Base-by-base conservation (phyloP, 768 basidiomycete species). In the Podaxis pistillaris region DNA sequence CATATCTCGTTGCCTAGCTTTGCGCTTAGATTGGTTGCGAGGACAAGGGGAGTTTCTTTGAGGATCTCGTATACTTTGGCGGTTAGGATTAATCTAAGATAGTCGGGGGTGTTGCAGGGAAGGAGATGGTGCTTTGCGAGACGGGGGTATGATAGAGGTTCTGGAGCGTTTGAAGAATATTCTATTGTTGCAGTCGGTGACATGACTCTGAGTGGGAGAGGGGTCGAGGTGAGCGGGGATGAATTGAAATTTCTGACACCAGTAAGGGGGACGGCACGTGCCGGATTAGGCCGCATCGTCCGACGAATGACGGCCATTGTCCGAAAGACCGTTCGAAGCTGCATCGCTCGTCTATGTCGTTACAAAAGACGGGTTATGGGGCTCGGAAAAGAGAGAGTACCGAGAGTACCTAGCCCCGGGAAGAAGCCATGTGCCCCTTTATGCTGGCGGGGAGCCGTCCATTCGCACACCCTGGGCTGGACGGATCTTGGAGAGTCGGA, bases 1-100 rank as follows among this genome's bases (percentile, higher is more conserved):
- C 90, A 96, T 75, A 99, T 90, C 67, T 96, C 86, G 72, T 94
- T 94, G 1, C 97, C 97, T 1, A 98, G 81, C 64, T 90, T 87
- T 64, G 89, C 76, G 68, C 93, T 96, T 22, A 99, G 85, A 70
- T 92, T 93, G 17, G 87, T 85, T 30, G 96, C 96, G 56, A 83
- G 83, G 19, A 95, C 90, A 44, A 98, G 84, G 1, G 96, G 96
- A 0, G 96, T 97, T 74, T 94, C 91, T 67, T 89, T 86, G 68
- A 96, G 72, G 68, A 95, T 84, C 62, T 94, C 92, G 73, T 96
- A 96, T 60, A 96, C 93, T 73, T 91, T 93, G 4, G 92, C 83
- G n/a, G 86, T 91, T 56, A 96, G 81, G 68, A 94, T 94, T 51
- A 96, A 86, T 19, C 90, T 83, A 49, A 96, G 85, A 73, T 96